Evolutionary conservation across 345 rosid species (phyloP).

Genomic region (Capsella bursapastoris): DNA sequence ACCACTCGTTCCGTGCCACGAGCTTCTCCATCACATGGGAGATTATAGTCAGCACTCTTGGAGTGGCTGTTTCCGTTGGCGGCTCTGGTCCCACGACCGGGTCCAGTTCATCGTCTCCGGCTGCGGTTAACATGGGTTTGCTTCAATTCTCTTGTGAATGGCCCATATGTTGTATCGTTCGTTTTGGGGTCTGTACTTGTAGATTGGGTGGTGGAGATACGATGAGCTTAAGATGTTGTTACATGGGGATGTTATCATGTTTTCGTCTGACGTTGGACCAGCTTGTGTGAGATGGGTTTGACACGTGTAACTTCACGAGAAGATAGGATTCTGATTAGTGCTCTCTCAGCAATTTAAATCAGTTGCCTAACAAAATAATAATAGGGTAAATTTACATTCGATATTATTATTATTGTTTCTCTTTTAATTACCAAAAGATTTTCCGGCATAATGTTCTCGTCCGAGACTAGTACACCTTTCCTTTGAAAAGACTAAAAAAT

Average conservation of each 20-base stretch:
- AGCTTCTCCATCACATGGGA: slow-evolving; percentile 72
- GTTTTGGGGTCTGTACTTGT: slow-evolving; percentile 25
- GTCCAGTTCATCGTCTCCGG: slow-evolving; percentile 42
- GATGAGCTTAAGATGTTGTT: slow-evolving; percentile 27
- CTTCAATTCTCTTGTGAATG: slow-evolving; percentile 27
- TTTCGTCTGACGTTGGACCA: slow-evolving; percentile 15
- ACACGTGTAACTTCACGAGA: slow-evolving; percentile 31
- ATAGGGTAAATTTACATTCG: neutral
- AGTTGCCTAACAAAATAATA: too few relatives aligned
- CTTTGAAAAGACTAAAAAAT: neutral
- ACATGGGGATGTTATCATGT: slow-evolving; percentile 40
- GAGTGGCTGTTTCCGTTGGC: slow-evolving; percentile 46
- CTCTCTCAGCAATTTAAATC: too few relatives aligned
- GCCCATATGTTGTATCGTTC: slow-evolving; percentile 31
- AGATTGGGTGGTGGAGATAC: slow-evolving; percentile 42
- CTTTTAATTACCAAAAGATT: neutral
- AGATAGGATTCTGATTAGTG: slow-evolving; percentile 14
- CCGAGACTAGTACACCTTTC: neutral
- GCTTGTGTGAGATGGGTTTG: slow-evolving; percentile 26
- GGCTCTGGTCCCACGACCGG: slow-evolving; percentile 34
- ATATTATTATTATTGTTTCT: neutral
- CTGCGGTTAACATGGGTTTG: slow-evolving; percentile 39
- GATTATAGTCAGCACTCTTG: slow-evolving; percentile 72
- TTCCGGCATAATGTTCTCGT: slow-evolving; percentile 5
- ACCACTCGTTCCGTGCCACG: slow-evolving; percentile 72